Evolutionary conservation across 2,329 filamentous ascomycete genomes (phyloP).

Genomic region (Clonostachys rosea): DNA sequence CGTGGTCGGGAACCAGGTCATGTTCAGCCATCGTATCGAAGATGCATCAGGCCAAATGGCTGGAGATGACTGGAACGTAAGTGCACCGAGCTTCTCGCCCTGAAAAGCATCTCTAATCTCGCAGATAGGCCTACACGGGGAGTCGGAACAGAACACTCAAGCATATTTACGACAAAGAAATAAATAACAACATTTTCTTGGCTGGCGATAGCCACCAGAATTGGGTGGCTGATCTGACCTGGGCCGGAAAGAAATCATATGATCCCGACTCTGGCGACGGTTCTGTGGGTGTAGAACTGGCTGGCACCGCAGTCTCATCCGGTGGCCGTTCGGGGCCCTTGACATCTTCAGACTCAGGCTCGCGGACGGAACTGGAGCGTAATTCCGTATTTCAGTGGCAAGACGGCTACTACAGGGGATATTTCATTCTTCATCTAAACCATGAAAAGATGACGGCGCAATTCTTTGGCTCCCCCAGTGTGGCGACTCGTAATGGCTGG

Average conservation of each 20-base stretch:
- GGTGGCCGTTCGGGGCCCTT: conserved; percentile 55
- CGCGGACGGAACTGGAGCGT: conserved; percentile 32
- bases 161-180: conserved; percentile 62
- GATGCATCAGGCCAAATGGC: conserved; percentile 21
- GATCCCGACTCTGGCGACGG: conserved; percentile 46
- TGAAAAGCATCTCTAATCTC: neutral
- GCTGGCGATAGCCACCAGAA: conserved; percentile 66
- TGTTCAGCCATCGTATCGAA: conserved; percentile 52
- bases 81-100: conserved; percentile 3
- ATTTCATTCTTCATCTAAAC: conserved; percentile 60
- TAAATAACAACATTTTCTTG: conserved; percentile 69
- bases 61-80: conserved; percentile 25
- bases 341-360: conserved; percentile 36
- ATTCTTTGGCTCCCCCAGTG: conserved; percentile 58
- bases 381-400: conserved; percentile 70
- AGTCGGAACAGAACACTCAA: conserved; percentile 69
- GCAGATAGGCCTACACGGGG: conserved; percentile 52
- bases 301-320: conserved; percentile 62
- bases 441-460: conserved; percentile 54
- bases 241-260: conserved; percentile 50
- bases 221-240: conserved; percentile 58
- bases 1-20: conserved; percentile 65
- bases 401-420: conserved; percentile 69
- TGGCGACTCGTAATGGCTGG: conserved; percentile 53
- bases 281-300: conserved; percentile 59